Conservation (phyloP, 441 rosid species). For the Gossypium trilobum region DNA sequence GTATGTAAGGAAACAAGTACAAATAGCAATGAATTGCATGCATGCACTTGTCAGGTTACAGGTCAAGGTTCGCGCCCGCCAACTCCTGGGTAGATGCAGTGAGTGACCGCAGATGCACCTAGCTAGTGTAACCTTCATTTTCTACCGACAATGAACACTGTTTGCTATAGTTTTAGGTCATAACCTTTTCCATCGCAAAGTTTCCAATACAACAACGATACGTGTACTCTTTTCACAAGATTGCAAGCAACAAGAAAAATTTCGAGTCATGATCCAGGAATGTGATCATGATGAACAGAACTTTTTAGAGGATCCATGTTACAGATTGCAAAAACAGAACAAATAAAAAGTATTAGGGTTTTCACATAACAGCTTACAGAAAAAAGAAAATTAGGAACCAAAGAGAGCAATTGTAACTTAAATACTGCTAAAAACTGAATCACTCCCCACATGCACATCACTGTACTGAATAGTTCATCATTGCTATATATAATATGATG, state of each 20-base stretch:
- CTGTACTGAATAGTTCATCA: slow-evolving; percentile 2
- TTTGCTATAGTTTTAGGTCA: too few relatives aligned
- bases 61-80: slow-evolving; percentile 61
- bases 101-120: slow-evolving; percentile 1
- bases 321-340: neutral
- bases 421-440: neutral
- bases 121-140: neutral
- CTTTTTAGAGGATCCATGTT: neutral
- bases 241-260: neutral
- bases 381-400: neutral
- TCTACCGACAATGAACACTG: neutral
- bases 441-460: neutral
- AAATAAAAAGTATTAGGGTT: neutral
- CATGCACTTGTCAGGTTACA: slow-evolving; percentile 66
- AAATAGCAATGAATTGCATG: slow-evolving; percentile 62
- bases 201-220: neutral
- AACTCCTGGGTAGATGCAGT: slow-evolving; percentile 36
- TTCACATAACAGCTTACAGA: neutral
- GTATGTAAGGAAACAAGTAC: slow-evolving; percentile 47
- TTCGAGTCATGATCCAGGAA: neutral
- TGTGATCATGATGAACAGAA: neutral
- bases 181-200: neutral
- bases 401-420: neutral
- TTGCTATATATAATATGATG: slow-evolving; percentile 23
- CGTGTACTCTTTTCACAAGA: neutral